phyloP scores from a whole-genome alignment of 2,329 filamentous ascomycete genomes.

The Didymella pomorum region DNA sequence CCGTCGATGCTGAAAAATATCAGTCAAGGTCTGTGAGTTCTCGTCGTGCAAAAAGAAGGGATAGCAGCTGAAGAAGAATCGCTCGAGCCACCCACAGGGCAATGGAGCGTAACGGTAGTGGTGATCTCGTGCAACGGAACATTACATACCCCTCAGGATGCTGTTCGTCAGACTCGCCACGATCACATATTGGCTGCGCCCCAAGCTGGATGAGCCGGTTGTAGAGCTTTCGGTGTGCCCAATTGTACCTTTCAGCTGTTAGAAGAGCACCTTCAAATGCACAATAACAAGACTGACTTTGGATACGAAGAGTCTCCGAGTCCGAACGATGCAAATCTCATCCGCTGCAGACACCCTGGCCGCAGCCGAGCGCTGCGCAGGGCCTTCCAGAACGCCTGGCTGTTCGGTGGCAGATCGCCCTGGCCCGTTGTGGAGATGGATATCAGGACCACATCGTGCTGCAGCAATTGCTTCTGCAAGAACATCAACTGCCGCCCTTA shows the following conservation, averaged over 20 bases:
- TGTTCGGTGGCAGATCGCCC: conserved; percentile 89
- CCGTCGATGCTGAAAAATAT: conserved; percentile 72
- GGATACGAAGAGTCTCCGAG: conserved; percentile 94
- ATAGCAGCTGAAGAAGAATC: neutral
- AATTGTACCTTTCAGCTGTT: conserved; percentile 75
- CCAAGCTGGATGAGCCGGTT: conserved; percentile 86
- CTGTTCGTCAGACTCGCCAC: conserved; percentile 91
- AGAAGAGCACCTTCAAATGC: conserved; percentile 7
- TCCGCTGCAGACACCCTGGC: conserved; percentile 69
- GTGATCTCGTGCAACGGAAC: neutral
- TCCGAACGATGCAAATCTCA: conserved; percentile 86
- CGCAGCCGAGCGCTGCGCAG: conserved; percentile 81
- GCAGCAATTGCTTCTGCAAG: conserved; percentile 54
- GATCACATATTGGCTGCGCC: conserved; percentile 75
- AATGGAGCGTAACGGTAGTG: neutral
- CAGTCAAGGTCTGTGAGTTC: neutral
- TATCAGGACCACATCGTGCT: conserved; percentile 72
- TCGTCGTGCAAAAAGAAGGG: neutral
- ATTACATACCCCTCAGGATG: conserved; percentile 84
- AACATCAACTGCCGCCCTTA: conserved; percentile 15
- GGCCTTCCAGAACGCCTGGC: conserved; percentile 82
- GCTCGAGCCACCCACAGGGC: neutral
- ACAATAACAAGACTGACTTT: conserved; percentile 66
- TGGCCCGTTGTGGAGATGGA: conserved; percentile 93
- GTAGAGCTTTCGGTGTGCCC: conserved; percentile 86